phyloP scores from a whole-genome alignment of 495 filamentous ascomycete genomes.

The Aspergillus ellipticus region DNA sequence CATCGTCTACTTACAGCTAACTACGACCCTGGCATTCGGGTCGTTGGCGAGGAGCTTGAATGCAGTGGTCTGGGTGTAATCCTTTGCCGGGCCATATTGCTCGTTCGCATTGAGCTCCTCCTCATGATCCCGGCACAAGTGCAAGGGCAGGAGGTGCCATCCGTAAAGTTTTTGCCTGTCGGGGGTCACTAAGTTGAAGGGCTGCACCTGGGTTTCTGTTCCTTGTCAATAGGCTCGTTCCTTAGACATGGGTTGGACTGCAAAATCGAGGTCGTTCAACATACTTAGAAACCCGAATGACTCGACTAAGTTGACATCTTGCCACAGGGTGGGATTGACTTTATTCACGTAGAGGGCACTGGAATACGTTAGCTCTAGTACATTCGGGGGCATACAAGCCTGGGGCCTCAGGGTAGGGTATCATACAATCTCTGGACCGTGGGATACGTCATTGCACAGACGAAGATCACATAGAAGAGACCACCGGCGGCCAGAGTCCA shows the following conservation, averaged over 20 bases:
- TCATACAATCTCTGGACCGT: conserved; percentile 49
- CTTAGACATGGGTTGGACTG: background rate
- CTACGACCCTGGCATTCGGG: conserved; percentile 53
- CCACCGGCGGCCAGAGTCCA: conserved; percentile 52
- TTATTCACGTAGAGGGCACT: conserved; percentile 78
- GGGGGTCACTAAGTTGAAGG: conserved; percentile 52
- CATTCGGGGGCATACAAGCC: background rate
- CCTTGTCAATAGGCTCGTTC: conserved; percentile 9
- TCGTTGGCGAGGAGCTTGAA: conserved; percentile 53
- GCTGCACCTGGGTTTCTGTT: conserved; percentile 56
- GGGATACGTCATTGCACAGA: conserved; percentile 46
- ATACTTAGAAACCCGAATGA: conserved; percentile 78
- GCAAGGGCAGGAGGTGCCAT: conserved; percentile 59
- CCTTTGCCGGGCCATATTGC: conserved; percentile 34
- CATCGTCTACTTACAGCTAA: conserved; percentile 46
- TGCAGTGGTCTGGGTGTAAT: conserved; percentile 42
- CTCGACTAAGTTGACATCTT: conserved; percentile 68
- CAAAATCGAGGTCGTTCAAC: conserved; percentile 17
- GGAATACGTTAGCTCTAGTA: conserved; percentile 8
- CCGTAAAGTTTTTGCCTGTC: conserved; percentile 58
- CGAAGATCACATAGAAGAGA: conserved; percentile 46
- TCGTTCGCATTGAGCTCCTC: conserved; percentile 41
- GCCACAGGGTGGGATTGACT: conserved; percentile 63
- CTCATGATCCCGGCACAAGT: conserved; percentile 49
- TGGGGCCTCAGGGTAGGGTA: background rate